Evolutionary conservation across 306 rosid species (phyloP), one percentile per base, ranked within the genome.

Genomic region (Glycyrrhiza uralensis): DNA sequence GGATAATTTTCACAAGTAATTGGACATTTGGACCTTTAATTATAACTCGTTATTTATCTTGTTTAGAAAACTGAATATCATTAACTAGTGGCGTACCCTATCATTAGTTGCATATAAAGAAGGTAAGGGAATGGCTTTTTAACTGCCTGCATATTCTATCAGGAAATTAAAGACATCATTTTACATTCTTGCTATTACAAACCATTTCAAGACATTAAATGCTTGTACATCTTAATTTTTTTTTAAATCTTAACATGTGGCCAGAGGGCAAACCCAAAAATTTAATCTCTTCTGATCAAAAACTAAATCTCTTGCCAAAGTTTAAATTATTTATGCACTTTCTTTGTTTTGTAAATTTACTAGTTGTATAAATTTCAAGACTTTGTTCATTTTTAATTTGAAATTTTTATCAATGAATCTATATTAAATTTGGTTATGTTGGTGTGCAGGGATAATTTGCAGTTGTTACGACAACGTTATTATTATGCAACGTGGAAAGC

Each of bases 401-500:
- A n/a, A 30, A 7, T 60, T 26, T 64, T 78, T 36, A 47, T 41
- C 60, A 32, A 46, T 56, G 17, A 70, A 55, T 60, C 22, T 66
- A 47, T 70, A 38, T 75, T 65, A 22, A 80, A 20, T 77, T 61
- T 75, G 44, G 10, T 41, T 67, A 69, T 73, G 74, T n/a, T 72
- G 78, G 49, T 54, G 5, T 89, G 78, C 85, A 95, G 99, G 90
- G 99, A 89, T 0, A 95, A 91, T 76, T 86, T 95, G 50, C 97
- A 90, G 80, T 84, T 95, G 70, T 76, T 95, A 77, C 88, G 96
- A 69, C 97, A 95, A 51, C 99, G 99, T 15, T 95, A 91, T 83
- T 95, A 95, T 77, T 95, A 95, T 87, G 99, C 99, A 52, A 95
- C 99, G 17, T 95, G 99, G 99, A 95, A 95, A 85, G 99, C 99